Evolutionary conservation across 228 moss, liverwort and hornwort genomes (phyloP).

Genomic region (Sphagnum fallax): DNA sequence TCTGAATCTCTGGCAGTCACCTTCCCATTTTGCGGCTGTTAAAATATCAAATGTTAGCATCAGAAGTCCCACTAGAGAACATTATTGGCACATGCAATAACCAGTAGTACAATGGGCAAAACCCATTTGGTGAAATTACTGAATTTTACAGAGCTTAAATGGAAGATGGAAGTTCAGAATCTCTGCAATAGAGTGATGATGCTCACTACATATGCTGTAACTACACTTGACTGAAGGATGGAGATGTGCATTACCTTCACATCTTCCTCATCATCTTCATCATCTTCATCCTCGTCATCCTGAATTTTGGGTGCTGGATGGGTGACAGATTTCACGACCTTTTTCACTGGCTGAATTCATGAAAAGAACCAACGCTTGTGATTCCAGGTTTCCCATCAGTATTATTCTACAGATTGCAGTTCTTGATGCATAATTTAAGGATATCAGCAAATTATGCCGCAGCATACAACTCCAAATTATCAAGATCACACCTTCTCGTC

Average conservation of each 20-base stretch:
- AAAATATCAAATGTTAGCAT: neutral
- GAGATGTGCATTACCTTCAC: neutral
- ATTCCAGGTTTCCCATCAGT: neutral
- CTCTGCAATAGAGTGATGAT: slow-evolving; percentile 7
- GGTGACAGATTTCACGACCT: neutral
- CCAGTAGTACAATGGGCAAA: neutral
- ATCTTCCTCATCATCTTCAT: slow-evolving; percentile 1
- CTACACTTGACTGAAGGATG: neutral
- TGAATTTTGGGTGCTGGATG: neutral
- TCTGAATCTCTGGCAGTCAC: slow-evolving; percentile 11
- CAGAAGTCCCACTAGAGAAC: neutral
- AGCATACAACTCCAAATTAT: neutral
- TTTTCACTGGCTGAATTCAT: neutral
- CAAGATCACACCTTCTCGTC: neutral
- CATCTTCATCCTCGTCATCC: slow-evolving; percentile 1
- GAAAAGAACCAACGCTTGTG: neutral
- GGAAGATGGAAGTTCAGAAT: slow-evolving; percentile 7
- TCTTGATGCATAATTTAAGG: too few species aligned
- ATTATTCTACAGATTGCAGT: too few species aligned
- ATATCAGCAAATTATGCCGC: too few species aligned
- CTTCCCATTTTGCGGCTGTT: slow-evolving; percentile 41
- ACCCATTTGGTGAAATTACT: neutral
- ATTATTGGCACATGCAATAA: neutral
- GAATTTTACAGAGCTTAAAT: neutral
- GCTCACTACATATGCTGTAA: neutral